Evolutionary conservation across 495 filamentous ascomycete species (phyloP), one percentile per base, ranked within the genome.

Genomic region (Poronia punctata): DNA sequence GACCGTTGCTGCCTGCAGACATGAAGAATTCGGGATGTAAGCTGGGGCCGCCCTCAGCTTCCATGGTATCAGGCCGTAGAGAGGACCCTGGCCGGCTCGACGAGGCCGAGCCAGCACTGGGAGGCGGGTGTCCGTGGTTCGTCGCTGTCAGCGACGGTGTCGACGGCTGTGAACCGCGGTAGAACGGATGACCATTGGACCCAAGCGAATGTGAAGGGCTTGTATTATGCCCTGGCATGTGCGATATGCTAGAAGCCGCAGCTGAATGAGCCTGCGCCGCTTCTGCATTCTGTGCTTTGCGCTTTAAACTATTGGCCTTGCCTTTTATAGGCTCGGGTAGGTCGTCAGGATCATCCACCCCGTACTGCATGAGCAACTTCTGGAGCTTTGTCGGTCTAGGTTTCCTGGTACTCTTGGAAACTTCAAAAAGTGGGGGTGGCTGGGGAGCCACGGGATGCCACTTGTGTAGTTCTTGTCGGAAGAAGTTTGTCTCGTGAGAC

Each of bases 331-430:
- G 77, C 45, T 83, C 78, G 1, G 92, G 92, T 0, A 98, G 75
- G 43, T 95, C 83, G 28, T 96, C 93, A 0, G 86, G 86, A 50
- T 88, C 82, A 1, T 83, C 79, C 8, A 98, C 82, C 20, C 87
- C 88, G 27, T 88, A 76, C 48, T 89, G 80, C 6, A 76, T 76
- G 78, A 99, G 88, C 48, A 97, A 72, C 67, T 96, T 97, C 61
- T 97, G 90, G 53, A 95, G 79, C 62, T 99, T 99, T 3, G 92
- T 99, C 9, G 92, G 92, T 7, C 92, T 80, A 23, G 93, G 93
- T 61, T 99, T 99, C 31, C 92, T 79, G n/a, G 92, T 99, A 24
- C 87, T 94, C 56, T 87, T 77, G 0, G 88, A 95, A 28, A 78
- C 68, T 17, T 94, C 84, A 7, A 95, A 70, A 18, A 86, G 75